A percentile compares a stretch with the other conserved stretches of the same genome.
Conservation (phyloP, 225 moss, liverwort and hornwort genomes). For the Physcomitrium patens region DNA sequence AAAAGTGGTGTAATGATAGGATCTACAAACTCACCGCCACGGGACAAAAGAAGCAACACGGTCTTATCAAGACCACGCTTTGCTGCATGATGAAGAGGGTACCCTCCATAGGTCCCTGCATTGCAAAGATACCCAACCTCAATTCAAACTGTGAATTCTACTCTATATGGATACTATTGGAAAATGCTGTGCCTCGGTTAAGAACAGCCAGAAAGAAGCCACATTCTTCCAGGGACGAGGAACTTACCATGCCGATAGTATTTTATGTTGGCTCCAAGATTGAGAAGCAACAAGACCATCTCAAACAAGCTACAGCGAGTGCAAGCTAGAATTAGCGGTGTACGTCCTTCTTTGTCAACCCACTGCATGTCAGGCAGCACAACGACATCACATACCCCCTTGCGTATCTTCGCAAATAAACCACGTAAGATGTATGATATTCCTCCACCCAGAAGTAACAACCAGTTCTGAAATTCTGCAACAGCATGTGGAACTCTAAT, state of each 20-base stretch:
- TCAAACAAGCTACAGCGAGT: conserved; percentile 95
- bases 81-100: conserved; percentile 94
- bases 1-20: conserved; percentile 10
- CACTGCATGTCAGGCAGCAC: conserved; percentile 54
- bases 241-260: conserved; percentile 80
- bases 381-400: conserved; percentile 18
- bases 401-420: background rate
- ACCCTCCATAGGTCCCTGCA: conserved; percentile 86
- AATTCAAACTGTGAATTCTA: conserved; percentile 17
- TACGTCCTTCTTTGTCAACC: conserved; percentile 93
- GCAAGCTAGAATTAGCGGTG: conserved; percentile 89
- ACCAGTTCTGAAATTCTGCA: conserved; percentile 14
- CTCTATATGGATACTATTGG: background rate
- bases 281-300: conserved; percentile 92
- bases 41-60: conserved; percentile 78
- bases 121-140: conserved; percentile 19
- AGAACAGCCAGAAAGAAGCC: background rate
- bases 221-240: background rate
- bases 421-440: too few relatives aligned
- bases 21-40: conserved; percentile 63
- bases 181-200: background rate
- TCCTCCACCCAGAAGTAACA: background rate
- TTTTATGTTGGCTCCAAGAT: conserved; percentile 83
- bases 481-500: conserved; percentile 2
- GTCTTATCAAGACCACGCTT: conserved; percentile 98